Evolutionary conservation across 140 eudicot genomes (phyloP).

Genomic region (Ambrosia hybrid): DNA sequence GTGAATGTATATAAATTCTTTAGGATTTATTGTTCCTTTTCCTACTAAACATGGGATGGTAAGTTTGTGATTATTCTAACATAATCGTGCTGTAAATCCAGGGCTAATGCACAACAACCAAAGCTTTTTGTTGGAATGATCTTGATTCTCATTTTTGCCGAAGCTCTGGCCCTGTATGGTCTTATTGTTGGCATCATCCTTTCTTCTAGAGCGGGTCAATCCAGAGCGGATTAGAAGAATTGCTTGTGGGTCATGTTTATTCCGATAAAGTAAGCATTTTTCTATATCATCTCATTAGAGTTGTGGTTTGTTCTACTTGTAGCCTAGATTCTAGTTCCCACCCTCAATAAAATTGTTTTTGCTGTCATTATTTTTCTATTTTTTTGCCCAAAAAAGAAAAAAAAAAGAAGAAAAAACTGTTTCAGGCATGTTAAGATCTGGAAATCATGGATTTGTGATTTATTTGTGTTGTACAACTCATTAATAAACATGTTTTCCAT

Average conservation of each 20-base stretch:
- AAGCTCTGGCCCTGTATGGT: constrained; percentile 1
- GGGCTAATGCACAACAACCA: constrained; percentile 12
- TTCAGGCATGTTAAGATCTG: background rate
- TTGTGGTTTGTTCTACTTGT: background rate
- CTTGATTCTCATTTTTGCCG: constrained; percentile 9
- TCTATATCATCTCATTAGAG: background rate
- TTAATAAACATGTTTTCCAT: background rate
- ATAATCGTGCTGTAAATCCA: background rate
- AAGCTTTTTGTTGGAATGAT: constrained; percentile 11
- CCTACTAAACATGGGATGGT: no score
- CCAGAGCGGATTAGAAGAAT: constrained; percentile 10
- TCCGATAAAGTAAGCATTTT: background rate
- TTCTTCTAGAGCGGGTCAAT: constrained; percentile 10
- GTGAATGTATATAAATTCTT: no score
- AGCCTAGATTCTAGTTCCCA: background rate
- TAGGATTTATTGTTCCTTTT: no score
- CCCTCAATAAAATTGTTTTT: background rate
- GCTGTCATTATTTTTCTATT: background rate
- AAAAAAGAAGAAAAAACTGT: background rate
- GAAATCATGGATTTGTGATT: constrained; percentile 8
- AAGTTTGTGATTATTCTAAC: background rate
- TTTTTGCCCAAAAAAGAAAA: background rate
- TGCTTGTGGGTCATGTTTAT: background rate
- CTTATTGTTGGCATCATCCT: constrained; percentile 12
- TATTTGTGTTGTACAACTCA: background rate